Base-by-base conservation (phyloP, 1,284 basidiomycete genomes). In the Sphagnurus paluster region DNA sequence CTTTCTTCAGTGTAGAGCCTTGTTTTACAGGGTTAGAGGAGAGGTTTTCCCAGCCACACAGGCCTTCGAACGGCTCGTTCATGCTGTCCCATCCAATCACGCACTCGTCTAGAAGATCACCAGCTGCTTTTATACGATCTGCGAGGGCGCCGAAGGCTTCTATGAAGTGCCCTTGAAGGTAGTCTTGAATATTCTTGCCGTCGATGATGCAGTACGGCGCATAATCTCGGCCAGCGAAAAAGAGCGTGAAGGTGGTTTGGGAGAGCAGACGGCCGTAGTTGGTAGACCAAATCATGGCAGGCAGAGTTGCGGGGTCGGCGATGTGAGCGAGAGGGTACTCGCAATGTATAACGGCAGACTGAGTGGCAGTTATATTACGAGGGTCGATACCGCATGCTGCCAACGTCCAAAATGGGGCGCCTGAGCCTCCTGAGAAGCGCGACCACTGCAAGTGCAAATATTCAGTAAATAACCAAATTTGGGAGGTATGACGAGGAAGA, bases 1-100 rank as follows among this genome's bases (percentile, higher is more conserved):
- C 96, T 61, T 92, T 94, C 60, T 88, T 88, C 35, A 94, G 70
- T 7, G 82, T 80, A 1, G 81, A 78, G 2, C 81, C 82, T 60
- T 93, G 89, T 36, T 77, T 69, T 9, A 70, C 69, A 0, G 90
- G 87, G 17, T 84, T 79, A 4, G 61, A 55, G 44, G 77, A 79
- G n/a, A 98, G 71, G 63, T 95, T 82, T 1, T 75, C 67, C 63
- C 87, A 84, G 1, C 90, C 90, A 38, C 90, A 79, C 48, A 95
- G 74, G 0, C 95, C 96, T 54, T 94, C 91, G 37, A 84, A 87
- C 0, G 96, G 95, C 66, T 99, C 96, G 64, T 98, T 98, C 68
- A 98, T 72, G 57, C 86, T 90, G 64, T 99, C 96, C 96, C 96
- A 98, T 0, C 96, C 96, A 46, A 98, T 85, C 19, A 99, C 81